A percentile compares a stretch with the other conserved stretches of the same genome.
These are phyloP conservation scores for Pichia eremophila DNA, from an alignment of 805 yeast species.

Conservation along the genomic window DNA sequence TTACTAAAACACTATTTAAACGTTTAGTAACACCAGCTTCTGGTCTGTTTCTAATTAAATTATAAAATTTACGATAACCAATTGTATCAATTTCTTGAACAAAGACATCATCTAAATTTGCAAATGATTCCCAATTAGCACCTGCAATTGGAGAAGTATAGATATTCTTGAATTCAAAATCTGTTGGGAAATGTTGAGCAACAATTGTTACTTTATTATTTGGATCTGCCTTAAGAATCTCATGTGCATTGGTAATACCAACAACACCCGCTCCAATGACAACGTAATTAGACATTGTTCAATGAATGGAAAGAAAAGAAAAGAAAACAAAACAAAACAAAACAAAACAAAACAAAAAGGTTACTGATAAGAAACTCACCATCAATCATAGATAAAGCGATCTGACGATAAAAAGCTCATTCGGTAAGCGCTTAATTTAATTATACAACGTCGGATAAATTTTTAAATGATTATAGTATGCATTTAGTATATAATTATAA, in stretches of 20 bases:
- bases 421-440: too few relatives aligned
- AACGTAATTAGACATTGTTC: slow-evolving; percentile 14
- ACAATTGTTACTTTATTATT: slow-evolving; percentile 36
- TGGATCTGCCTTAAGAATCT: slow-evolving; percentile 26
- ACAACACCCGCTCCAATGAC: slow-evolving; percentile 41
- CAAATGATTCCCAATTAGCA: slow-evolving; percentile 63
- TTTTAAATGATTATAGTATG: too few relatives aligned
- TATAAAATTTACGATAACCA: slow-evolving; percentile 38
- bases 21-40: slow-evolving; percentile 37
- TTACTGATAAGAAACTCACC: too few relatives aligned
- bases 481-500: too few relatives aligned
- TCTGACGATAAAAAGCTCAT: too few relatives aligned
- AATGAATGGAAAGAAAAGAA: neutral
- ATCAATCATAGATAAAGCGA: too few relatives aligned
- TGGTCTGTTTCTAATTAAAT: slow-evolving; percentile 38
- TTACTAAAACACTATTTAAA: slow-evolving; percentile 12
- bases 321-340: too few relatives aligned
- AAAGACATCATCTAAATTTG: slow-evolving; percentile 29
- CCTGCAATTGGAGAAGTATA: slow-evolving; percentile 67
- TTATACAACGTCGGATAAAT: too few relatives aligned
- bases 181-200: slow-evolving; percentile 47
- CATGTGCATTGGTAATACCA: slow-evolving; percentile 43
- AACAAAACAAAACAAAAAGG: too few relatives aligned
- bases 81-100: slow-evolving; percentile 34
- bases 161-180: slow-evolving; percentile 32